phyloP scores from a whole-genome alignment of 495 filamentous ascomycete genomes.

The Penicillium longicatenatum region DNA sequence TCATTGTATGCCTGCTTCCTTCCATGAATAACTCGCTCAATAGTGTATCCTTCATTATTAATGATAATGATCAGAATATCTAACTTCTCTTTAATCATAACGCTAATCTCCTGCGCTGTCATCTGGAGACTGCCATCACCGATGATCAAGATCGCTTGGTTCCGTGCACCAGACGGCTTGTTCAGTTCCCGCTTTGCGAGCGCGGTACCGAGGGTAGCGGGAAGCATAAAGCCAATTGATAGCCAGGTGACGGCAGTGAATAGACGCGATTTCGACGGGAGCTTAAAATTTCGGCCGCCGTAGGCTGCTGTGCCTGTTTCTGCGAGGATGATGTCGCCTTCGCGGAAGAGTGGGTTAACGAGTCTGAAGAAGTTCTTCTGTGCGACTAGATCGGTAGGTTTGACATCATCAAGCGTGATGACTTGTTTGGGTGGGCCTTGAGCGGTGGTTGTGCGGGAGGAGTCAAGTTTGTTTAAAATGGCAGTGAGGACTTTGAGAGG shows the following conservation, averaged over 20 bases:
- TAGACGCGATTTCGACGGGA: conserved; percentile 31
- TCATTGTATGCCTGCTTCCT: conserved; percentile 77
- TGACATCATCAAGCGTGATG: conserved; percentile 14
- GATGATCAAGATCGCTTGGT: conserved; percentile 67
- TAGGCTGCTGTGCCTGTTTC: conserved; percentile 44
- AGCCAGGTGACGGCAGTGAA: conserved; percentile 44
- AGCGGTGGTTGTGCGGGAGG: conserved; percentile 16
- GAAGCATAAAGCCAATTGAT: conserved; percentile 52
- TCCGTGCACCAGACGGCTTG: conserved; percentile 16
- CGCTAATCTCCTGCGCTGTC: conserved; percentile 75
- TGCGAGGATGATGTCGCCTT: conserved; percentile 42
- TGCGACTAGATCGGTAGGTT: conserved; percentile 23
- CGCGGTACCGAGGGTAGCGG: conserved; percentile 49
- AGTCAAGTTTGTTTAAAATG: conserved; percentile 25
- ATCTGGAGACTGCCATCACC: conserved; percentile 82
- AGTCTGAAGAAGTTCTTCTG: conserved; percentile 37
- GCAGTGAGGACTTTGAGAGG: conserved; percentile 20
- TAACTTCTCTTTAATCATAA: conserved; percentile 69
- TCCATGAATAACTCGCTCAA: conserved; percentile 75
- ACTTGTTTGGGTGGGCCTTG: conserved; percentile 17
- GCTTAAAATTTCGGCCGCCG: conserved; percentile 32
- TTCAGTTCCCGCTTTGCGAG: conserved; percentile 44
- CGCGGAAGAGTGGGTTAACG: conserved; percentile 31
- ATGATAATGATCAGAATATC: conserved; percentile 74
- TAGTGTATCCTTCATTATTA: conserved; percentile 76